These are phyloP conservation scores for Pseudozyma thailandica DNA, from an alignment of 1,284 basidiomycete genomes.

Conservation along the genomic window DNA sequence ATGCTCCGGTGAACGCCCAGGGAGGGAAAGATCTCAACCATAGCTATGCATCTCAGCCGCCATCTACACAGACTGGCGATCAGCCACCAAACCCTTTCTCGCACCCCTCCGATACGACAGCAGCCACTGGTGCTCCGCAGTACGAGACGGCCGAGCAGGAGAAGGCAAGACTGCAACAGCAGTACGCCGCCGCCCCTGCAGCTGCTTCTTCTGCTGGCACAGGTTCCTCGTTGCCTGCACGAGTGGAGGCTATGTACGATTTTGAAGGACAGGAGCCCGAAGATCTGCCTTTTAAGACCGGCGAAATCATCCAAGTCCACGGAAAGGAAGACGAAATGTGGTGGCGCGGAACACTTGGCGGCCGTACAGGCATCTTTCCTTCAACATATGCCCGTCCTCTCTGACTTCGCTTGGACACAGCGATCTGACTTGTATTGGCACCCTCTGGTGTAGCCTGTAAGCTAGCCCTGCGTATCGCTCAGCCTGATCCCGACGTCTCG, in stretches of 20 bases:
- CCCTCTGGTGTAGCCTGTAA: no score
- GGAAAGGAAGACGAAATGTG: conserved; percentile 46
- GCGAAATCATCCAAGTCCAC: conserved; percentile 40
- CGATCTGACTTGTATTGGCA: neutral
- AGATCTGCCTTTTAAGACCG: conserved; percentile 30
- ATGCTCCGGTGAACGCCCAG: conserved; percentile 24
- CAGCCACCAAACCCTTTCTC: conserved; percentile 27
- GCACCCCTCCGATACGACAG: conserved; percentile 16
- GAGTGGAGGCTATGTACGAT: conserved; percentile 34
- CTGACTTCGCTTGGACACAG: conserved; percentile 5
- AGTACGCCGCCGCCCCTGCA: conserved; percentile 11
- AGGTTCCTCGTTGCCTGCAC: conserved; percentile 10
- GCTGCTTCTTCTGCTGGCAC: neutral
- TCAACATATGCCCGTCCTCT: conserved; percentile 25
- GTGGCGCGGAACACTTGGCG: conserved; percentile 33
- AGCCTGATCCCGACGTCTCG: no score
- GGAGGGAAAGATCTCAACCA: conserved; percentile 33
- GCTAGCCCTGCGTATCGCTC: no score
- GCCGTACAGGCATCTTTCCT: conserved; percentile 42
- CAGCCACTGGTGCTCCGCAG: conserved; percentile 1
- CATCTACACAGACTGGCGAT: conserved; percentile 1
- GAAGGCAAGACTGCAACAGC: conserved; percentile 39
- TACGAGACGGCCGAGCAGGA: conserved; percentile 42
- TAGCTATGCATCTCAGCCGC: neutral
- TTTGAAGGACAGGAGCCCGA: conserved; percentile 34